Base-by-base conservation (phyloP, 441 rosid genomes). In the Flueggea neowawraea region DNA sequence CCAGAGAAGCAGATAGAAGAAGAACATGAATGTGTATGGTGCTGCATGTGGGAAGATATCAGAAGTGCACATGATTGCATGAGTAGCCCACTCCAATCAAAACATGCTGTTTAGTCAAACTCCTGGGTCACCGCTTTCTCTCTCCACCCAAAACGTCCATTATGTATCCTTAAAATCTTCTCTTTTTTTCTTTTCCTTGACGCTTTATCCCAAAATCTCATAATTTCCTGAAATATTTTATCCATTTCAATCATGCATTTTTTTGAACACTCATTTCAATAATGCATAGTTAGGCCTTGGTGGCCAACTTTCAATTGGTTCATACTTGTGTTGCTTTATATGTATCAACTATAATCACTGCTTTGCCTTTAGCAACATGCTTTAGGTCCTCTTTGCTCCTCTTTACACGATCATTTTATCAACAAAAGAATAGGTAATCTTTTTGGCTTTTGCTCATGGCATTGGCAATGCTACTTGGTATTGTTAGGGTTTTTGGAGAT, bases 11-110 rank as follows among this genome's bases (percentile, higher is more conserved):
- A 67, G 48, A 64, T 15, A 45, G 12, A 7, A 43, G 75, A 68
- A 17, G 74, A 80, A 70, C 75, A 75, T 66, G 85, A 59, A 60
- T 64, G 74, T 65, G 41, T 36, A 69, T 73, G 83, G 68, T 68
- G 56, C 68, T 67, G 79, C 89, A 80, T 81, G 83, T 80, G n/a
- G n/a, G n/a, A n/a, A n/a, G n/a, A 62, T 54, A 60, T 61, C 81
- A 79, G 86, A 69, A 67, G 12, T 52, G 81, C 89, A 80, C 95
- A 79, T 85, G 89, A 56, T 55, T 28, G 8, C 49, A 66, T 57
- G n/a, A n/a, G n/a, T n/a, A 32, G 57, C 53, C 60, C 55, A 55
- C 41, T 64, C 39, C 54, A 41, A 28, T 36, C 28, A 49, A 45
- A 67, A 54, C 55, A 63, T 58, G 63, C 65, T 10, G 6, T 60